Base-by-base conservation (phyloP, 169 alveolate species). In the Amoebophrya sp. region DNA sequence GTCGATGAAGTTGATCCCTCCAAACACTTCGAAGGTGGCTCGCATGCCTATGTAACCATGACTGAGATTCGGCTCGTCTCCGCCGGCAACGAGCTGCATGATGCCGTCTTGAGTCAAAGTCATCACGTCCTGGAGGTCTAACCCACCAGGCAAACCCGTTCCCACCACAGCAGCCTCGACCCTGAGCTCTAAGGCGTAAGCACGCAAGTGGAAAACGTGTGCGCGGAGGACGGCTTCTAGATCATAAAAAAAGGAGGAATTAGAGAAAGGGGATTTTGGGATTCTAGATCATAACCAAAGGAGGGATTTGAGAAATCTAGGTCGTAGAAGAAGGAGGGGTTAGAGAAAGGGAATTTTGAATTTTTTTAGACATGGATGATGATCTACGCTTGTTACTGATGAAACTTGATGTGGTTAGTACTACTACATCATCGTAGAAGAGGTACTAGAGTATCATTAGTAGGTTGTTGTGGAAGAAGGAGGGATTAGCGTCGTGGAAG, bases 91-190 rank as follows among this genome's bases (percentile, higher is more conserved):
- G 36, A 65, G 33, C 3, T 65, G 18, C 36, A 65, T 29, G 26
- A 65, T 65, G 36, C 39, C n/a, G 83, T 26, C 2, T 6, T 1
- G 26, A 65, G 18, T 36, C 12, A 65, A 36, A 29, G 83, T 65
- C 83, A 65, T 65, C 83, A 65, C n/a, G 83, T 65, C 83, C 83
- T 65, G 83, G 38, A 65, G 83, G 83, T 65, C 83, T 10, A 65
- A 36, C 2, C 83, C 83, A 6, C 83, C 83, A 6, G 83, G 38
- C 10, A 65, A 36, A 6, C 83, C 83, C 2, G 83, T 12, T 1
- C 83, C 83, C 36, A 36, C n/a, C 39, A 65, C 33, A 6, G n/a
- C 83, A 36, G 2, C 26, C 83, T 65, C 83, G 33, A 65, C 33
- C 10, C 2, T 65, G 38, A 65, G 18, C 83, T 65, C 83, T 10